Evolutionary conservation across 1,139 yeast genomes (phyloP).

Genomic region (Debaryomyces robertsiae): DNA sequence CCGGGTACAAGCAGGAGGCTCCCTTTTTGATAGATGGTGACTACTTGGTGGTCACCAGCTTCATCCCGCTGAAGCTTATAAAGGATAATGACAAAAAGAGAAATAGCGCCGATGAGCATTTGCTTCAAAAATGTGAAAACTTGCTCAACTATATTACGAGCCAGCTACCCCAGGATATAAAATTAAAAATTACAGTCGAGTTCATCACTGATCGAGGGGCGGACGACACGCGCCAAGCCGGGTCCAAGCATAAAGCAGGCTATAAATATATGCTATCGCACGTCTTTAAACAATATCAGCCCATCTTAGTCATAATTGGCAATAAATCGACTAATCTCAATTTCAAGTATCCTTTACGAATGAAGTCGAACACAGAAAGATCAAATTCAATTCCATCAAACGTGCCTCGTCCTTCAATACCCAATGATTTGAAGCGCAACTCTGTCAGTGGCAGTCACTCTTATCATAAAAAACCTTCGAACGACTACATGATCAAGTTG

Average conservation of each 20-base stretch:
- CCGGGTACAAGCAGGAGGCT: constrained; percentile 15
- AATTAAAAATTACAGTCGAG: constrained; percentile 56
- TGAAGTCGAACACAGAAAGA: constrained; percentile 21
- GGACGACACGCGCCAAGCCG: constrained; percentile 3
- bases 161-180: constrained; percentile 31
- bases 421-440: not conserved
- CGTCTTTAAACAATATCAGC: constrained; percentile 45
- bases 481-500: constrained; percentile 36
- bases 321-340: constrained; percentile 44
- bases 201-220: constrained; percentile 38
- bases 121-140: constrained; percentile 42
- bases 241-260: constrained; percentile 21
- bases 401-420: constrained; percentile 2
- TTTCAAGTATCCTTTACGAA: constrained; percentile 44
- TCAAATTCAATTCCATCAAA: constrained; percentile 1
- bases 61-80: constrained; percentile 35
- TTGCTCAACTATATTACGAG: constrained; percentile 43
- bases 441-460: not conserved
- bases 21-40: constrained; percentile 43
- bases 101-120: constrained; percentile 28
- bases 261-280: constrained; percentile 41
- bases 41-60: constrained; percentile 40
- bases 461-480: constrained; percentile 4
- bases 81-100: constrained; percentile 21
- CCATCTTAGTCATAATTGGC: constrained; percentile 42